Evolutionary conservation across 805 yeast genomes (phyloP).

Genomic region (Candida methanosorbosa): DNA sequence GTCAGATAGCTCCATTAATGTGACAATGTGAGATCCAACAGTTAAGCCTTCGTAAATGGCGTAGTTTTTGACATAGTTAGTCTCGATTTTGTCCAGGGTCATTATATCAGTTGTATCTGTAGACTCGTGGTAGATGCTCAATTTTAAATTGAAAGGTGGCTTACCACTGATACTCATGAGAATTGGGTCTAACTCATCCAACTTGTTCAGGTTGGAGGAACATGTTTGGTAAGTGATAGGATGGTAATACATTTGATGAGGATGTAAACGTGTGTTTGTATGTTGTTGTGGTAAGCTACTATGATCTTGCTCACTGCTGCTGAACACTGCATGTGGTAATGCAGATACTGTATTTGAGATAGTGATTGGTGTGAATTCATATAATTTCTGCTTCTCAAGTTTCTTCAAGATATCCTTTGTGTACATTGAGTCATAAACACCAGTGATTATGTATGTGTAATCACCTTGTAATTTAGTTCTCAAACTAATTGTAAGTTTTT

Average conservation of each 20-base stretch:
- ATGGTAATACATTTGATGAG: conserved; percentile 4
- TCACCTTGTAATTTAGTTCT: conserved; percentile 43
- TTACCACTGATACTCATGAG: conserved; percentile 48
- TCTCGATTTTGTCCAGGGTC: conserved; percentile 33
- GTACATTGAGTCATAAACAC: conserved; percentile 60
- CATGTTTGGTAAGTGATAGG: conserved; percentile 18
- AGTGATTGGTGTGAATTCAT: conserved; percentile 23
- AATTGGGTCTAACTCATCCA: conserved; percentile 36
- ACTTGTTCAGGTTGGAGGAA: conserved; percentile 15
- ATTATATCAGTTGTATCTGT: conserved; percentile 44
- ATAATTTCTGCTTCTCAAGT: conserved; percentile 12
- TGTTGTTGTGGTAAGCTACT: no score
- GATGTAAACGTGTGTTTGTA: neutral
- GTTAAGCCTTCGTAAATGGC: conserved; percentile 42
- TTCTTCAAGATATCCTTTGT: conserved; percentile 27
- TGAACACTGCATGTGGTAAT: conserved; percentile 45
- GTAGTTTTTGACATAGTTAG: conserved; percentile 26
- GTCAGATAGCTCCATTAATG: conserved; percentile 53
- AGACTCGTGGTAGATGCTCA: conserved; percentile 52
- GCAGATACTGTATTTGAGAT: conserved; percentile 47
- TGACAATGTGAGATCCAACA: conserved; percentile 64
- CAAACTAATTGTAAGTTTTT: conserved; percentile 25
- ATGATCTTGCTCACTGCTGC: neutral
- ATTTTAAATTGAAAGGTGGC: conserved; percentile 52
- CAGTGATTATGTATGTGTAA: conserved; percentile 51